Percentiles rank a stretch among this genome's conserved stretches.
Evolutionary conservation across 352 stramenopile species (phyloP).

Genomic region (Globisporangium carolinianum): DNA sequence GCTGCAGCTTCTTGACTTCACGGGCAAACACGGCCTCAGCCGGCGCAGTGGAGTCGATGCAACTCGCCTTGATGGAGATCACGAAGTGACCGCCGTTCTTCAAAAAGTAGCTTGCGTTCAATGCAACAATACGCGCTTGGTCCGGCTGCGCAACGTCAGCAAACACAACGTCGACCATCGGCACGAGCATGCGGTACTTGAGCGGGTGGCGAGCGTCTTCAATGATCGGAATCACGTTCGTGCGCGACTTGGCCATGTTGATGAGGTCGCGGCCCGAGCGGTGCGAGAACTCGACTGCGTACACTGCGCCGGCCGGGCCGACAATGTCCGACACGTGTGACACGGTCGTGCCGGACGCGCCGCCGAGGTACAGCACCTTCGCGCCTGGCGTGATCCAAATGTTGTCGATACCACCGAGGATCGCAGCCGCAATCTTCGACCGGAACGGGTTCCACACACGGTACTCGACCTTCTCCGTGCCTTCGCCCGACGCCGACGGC

Average conservation of each 20-base stretch:
- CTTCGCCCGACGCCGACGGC: slow-evolving; percentile 80
- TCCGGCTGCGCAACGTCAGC: slow-evolving; percentile 99
- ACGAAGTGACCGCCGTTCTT: slow-evolving; percentile 99
- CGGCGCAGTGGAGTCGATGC: slow-evolving; percentile 98
- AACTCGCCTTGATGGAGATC: slow-evolving; percentile 99
- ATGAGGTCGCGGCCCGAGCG: slow-evolving; percentile 97
- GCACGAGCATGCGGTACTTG: slow-evolving; percentile 98
- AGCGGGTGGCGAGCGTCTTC: slow-evolving; percentile 97
- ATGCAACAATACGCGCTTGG: slow-evolving; percentile 98
- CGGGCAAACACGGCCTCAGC: slow-evolving; percentile 97
- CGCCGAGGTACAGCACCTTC: slow-evolving; percentile 99
- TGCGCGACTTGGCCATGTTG: slow-evolving; percentile 98
- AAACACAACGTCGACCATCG: slow-evolving; percentile 99
- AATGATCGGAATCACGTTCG: slow-evolving; percentile 99
- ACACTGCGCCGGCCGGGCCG: slow-evolving; percentile 94
- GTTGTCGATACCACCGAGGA: slow-evolving; percentile 98
- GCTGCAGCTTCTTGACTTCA: slow-evolving; percentile 97
- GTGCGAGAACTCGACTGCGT: slow-evolving; percentile 99
- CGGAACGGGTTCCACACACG: slow-evolving; percentile 99
- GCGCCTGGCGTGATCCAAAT: slow-evolving; percentile 97
- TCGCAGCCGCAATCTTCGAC: slow-evolving; percentile 98
- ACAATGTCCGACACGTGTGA: slow-evolving; percentile 99
- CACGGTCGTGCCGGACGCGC: slow-evolving; percentile 97
- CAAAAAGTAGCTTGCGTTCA: slow-evolving; percentile 99
- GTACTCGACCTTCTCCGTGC: slow-evolving; percentile 98